Conservation (phyloP, 2,329 filamentous ascomycete genomes). For the Coleophoma cylindrospora region DNA sequence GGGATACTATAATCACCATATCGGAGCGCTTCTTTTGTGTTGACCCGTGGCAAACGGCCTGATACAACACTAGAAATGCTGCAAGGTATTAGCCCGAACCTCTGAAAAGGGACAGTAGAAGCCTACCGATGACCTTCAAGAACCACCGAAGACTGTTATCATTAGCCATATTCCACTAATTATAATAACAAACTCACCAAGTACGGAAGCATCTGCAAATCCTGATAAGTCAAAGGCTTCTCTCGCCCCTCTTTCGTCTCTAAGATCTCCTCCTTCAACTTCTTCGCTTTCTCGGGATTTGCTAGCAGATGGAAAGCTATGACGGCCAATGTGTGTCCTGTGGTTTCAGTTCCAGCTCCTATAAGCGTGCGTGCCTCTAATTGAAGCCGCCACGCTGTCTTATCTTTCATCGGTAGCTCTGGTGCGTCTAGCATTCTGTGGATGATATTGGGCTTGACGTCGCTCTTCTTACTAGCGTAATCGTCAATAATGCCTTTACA, state of each 20-base stretch:
- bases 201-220: conserved; percentile 16
- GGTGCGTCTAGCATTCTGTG: conserved; percentile 10
- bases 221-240: conserved; percentile 6
- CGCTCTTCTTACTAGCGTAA: not conserved
- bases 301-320: conserved; percentile 13
- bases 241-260: conserved; percentile 6
- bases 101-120: not conserved
- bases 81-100: not conserved
- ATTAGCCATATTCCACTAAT: not conserved
- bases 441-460: conserved; percentile 4
- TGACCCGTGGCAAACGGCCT: conserved; percentile 9
- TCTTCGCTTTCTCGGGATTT: conserved; percentile 9
- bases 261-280: conserved; percentile 14
- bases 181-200: conserved; percentile 2
- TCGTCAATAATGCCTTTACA: conserved; percentile 1
- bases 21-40: conserved; percentile 4
- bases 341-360: conserved; percentile 21
- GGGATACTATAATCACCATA: conserved; percentile 9
- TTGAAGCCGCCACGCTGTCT: conserved; percentile 8
- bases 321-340: conserved; percentile 13
- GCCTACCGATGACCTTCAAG: conserved; percentile 11
- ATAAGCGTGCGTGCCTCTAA: conserved; percentile 18
- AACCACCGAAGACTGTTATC: conserved; percentile 6
- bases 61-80: conserved; percentile 7
- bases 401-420: conserved; percentile 9